Evolutionary conservation across 2,329 filamentous ascomycete genomes (phyloP).

Genomic region (Pyrenophora seminiperda): DNA sequence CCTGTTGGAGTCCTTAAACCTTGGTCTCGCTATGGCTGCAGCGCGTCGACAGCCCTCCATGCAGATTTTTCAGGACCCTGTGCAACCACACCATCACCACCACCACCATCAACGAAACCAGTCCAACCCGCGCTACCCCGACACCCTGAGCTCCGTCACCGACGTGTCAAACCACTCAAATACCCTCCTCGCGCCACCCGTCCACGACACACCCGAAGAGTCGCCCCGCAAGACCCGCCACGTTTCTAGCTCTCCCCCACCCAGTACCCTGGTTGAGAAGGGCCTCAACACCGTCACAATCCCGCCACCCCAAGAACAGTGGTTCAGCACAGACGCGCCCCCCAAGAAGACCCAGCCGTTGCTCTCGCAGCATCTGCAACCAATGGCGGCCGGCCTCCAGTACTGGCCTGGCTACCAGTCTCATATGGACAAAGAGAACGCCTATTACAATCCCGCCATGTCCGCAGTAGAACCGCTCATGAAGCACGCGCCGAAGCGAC

Average conservation of each 20-base stretch:
- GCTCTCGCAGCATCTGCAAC: slow-evolving; percentile 48
- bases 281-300: slow-evolving; percentile 71
- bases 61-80: slow-evolving; percentile 64
- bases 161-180: slow-evolving; percentile 62
- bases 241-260: slow-evolving; percentile 64
- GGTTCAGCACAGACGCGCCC: slow-evolving; percentile 68
- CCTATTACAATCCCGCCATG: slow-evolving; percentile 45
- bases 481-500: slow-evolving; percentile 58
- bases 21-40: slow-evolving; percentile 54
- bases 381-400: slow-evolving; percentile 57
- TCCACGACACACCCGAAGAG: slow-evolving; percentile 57
- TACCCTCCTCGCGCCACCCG: slow-evolving; percentile 68
- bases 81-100: slow-evolving; percentile 49
- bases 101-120: slow-evolving; percentile 52
- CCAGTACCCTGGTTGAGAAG: slow-evolving; percentile 62
- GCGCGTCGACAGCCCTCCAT: slow-evolving; percentile 62
- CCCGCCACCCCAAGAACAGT: slow-evolving; percentile 64
- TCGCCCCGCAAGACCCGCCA: slow-evolving; percentile 72
- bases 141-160: slow-evolving; percentile 50
- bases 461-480: slow-evolving; percentile 34
- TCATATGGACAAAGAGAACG: slow-evolving; percentile 58
- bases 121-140: slow-evolving; percentile 60
- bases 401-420: slow-evolving; percentile 56
- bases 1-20: slow-evolving; percentile 31
- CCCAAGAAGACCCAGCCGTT: slow-evolving; percentile 65